Conservation (phyloP, 106 monocot species). For the Dioscorea alata region DNA sequence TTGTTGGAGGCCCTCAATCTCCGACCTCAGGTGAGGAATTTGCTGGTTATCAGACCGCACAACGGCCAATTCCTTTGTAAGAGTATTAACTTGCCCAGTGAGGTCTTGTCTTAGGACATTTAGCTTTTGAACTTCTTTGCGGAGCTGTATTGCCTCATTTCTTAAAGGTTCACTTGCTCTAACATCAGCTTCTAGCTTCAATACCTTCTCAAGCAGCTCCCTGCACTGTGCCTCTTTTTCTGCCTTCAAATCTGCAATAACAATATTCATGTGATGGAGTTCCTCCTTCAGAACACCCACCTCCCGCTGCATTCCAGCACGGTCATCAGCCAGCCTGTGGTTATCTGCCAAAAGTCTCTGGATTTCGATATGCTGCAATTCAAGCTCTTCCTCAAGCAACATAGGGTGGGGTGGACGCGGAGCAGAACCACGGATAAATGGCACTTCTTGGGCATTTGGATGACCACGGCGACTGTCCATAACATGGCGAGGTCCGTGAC, state of each 20-base stretch:
- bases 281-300: constrained; percentile 47
- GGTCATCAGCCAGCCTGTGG: constrained; percentile 37
- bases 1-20: constrained; percentile 61
- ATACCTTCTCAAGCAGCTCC: constrained; percentile 53
- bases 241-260: constrained; percentile 34
- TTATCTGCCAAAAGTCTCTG: constrained; percentile 45
- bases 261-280: constrained; percentile 31
- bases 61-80: constrained; percentile 57
- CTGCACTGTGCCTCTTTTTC: constrained; percentile 43
- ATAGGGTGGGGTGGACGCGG: constrained; percentile 34
- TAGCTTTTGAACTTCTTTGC: constrained; percentile 41
- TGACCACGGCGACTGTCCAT: constrained; percentile 33
- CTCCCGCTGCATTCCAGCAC: constrained; percentile 37
- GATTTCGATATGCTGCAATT: constrained; percentile 45
- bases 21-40: constrained; percentile 34
- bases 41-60: constrained; percentile 51
- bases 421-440: constrained; percentile 22
- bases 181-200: constrained; percentile 63
- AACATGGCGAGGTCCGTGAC: constrained; percentile 31
- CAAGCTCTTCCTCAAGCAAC: constrained; percentile 37
- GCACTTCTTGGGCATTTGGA: constrained; percentile 29
- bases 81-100: constrained; percentile 34
- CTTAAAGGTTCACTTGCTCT: constrained; percentile 46
- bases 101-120: constrained; percentile 54
- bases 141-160: constrained; percentile 35